Evolutionary conservation across 306 rosid species (phyloP), one percentile per base, ranked within the genome.

Genomic region (Vigna trinervia): DNA sequence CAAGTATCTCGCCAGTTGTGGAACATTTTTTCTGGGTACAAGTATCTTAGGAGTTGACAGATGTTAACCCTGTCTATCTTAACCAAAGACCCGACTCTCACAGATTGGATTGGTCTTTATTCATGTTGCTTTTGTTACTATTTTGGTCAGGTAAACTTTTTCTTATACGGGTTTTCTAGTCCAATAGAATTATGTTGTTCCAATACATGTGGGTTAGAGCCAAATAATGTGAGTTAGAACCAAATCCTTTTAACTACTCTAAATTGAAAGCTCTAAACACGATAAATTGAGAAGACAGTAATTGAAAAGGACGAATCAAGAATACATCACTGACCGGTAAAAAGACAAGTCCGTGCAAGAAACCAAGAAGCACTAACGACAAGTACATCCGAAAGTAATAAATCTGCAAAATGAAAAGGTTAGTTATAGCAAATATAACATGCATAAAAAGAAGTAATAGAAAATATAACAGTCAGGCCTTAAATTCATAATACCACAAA

Each of bases 341-440:
- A 88, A 92, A 96, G 78, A 96, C 89, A 67, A 96, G 99, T 48
- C 99, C 99, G 12, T 96, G 99, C 80, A 91, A 84, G 88, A 92
- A 95, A 76, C 99, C 99, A 19, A 96, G 97, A 67, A 96, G 96
- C 58, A 96, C 99, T 83, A 96, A 79, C 12, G 99, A 87, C 76
- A 96, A 84, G 80, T 92, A 92, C 99, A 96, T 91, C 80, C 90
- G 91, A 78, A 96, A 96, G 90, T 96, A 96, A 88, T 96, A 96
- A 73, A 96, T 90, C 99, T 96, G 93, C 80, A 78, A 80, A 77
- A 79, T 68, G 61, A 14, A 51, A 78, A 45, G 41, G 72, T 19
- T 41, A 75, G 61, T 75, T 47, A 48, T 43, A 66, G 67, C 41
- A 51, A 20, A 62, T 14, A 30, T 54, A 30, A 8, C 12, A 41